Evolutionary conservation across 2,329 filamentous ascomycete species (phyloP).

Genomic region (Sclerotinia minor): DNA sequence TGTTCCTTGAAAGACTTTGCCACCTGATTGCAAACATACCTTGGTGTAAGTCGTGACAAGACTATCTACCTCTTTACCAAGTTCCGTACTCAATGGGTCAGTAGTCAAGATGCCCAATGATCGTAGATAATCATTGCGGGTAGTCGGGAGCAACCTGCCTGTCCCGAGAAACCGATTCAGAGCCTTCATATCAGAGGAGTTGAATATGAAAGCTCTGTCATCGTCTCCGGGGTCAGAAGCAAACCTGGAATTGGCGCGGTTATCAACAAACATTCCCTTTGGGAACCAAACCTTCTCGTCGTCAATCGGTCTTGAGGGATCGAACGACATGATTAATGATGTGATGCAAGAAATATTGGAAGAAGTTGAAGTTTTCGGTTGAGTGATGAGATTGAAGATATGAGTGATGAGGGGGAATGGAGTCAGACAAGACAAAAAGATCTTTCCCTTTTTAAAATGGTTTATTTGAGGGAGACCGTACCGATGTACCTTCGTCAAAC

Average conservation of each 20-base stretch:
- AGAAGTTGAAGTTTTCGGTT: background rate
- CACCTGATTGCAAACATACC: background rate
- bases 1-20: background rate
- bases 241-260: conserved; percentile 3
- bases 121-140: conserved; percentile 2
- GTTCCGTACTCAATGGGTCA: background rate
- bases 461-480: no score
- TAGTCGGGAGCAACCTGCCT: conserved; percentile 3
- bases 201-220: conserved; percentile 11
- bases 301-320: conserved; percentile 10
- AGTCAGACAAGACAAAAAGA: background rate
- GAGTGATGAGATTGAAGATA: background rate
- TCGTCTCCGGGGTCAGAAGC: background rate
- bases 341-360: background rate
- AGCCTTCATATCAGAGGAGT: conserved; percentile 8
- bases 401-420: background rate
- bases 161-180: background rate
- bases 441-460: background rate
- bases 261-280: conserved; percentile 13
- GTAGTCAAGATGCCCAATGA: conserved; percentile 4
- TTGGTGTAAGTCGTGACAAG: background rate
- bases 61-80: background rate
- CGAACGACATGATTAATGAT: background rate
- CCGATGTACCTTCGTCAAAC: background rate
- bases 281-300: conserved; percentile 13